Base-by-base conservation (phyloP, 2,329 filamentous ascomycete genomes). In the Scedosporium aurantiacum region DNA sequence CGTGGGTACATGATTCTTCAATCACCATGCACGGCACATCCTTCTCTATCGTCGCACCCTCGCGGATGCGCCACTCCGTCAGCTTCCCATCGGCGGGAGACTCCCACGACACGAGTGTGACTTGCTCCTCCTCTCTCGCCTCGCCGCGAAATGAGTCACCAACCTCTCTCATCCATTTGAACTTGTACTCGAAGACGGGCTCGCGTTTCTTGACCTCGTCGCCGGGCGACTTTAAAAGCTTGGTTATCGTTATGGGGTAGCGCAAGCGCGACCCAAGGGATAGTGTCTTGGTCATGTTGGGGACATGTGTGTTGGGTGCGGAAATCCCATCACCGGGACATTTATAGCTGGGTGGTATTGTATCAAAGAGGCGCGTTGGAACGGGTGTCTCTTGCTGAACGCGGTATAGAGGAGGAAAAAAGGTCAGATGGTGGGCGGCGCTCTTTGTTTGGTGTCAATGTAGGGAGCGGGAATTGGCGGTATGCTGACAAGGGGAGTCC, bases 241-340 rank as follows among this genome's bases (percentile, higher is more conserved):
- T 88, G 68, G 87, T 91, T 74, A 99, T 87, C 67, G 88, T 96
- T 75, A 97, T 92, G 68, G 94, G 94, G 75, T 97, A 99, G 74
- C 88, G 89, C 67, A 97, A 84, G 74, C 83, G 79, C 67, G 79
- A 74, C 69, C 83, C 83, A 62, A 86, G 70, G 61, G 74, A 77
- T 62, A 86, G 71, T 63, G 70, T 72, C 67, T 79, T 79, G 60
- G 73, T 74, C 76, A 79, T 76, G 63, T 62, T 73, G 66, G 37
- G 56, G 28, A n/a, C 32, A 50, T 52, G 18, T 57, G 55, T 28
- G n/a, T 63, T 61, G 61, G 59, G 14, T 37, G 10, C 50, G 47
- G 23, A 12, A 55, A 27, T 56, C 59, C 59, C 59, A 55, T 61
- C 40, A 60, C 59, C 47, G 45, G 50, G 52, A 25, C 37, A 54